phyloP scores from a whole-genome alignment of 345 rosid species.

The Chamaenerion angustifolium region DNA sequence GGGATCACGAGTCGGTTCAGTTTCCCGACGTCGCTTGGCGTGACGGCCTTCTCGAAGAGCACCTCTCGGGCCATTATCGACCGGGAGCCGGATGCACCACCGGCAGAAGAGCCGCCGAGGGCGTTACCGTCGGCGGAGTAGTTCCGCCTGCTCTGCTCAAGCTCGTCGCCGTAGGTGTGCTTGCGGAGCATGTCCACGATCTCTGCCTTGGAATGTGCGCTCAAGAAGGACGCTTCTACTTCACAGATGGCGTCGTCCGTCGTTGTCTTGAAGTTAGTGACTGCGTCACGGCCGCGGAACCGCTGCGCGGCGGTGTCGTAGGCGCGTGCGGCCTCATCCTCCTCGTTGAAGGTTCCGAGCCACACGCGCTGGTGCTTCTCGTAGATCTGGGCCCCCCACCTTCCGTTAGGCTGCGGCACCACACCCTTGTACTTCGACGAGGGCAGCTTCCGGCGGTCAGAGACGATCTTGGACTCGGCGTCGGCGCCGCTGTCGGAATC shows the following conservation, averaged over 20 bases:
- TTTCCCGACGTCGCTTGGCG: slow-evolving; percentile 95
- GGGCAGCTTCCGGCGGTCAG: slow-evolving; percentile 16
- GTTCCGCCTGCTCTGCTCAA: slow-evolving; percentile 28
- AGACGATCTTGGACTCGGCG: slow-evolving; percentile 10
- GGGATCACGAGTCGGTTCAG: slow-evolving; percentile 88
- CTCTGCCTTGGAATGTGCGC: slow-evolving; percentile 38
- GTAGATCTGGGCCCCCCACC: slow-evolving; percentile 54
- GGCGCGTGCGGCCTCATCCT: slow-evolving; percentile 42
- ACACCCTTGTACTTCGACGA: slow-evolving; percentile 38
- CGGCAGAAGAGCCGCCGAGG: not conserved
- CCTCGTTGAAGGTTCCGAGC: slow-evolving; percentile 43
- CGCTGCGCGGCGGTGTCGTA: slow-evolving; percentile 39
- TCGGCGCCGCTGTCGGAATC: slow-evolving; percentile 11
- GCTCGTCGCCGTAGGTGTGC: slow-evolving; percentile 38
- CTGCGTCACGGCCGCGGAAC: slow-evolving; percentile 43
- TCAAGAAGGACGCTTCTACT: slow-evolving; percentile 25
- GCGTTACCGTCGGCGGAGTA: not conserved
- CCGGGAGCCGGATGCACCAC: no score
- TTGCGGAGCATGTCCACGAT: slow-evolving; percentile 51
- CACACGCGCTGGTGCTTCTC: slow-evolving; percentile 51
- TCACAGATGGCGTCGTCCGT: slow-evolving; percentile 8
- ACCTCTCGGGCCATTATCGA: slow-evolving; percentile 18
- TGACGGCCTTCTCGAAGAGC: slow-evolving; percentile 77
- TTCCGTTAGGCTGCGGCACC: slow-evolving; percentile 43
- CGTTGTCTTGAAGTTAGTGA: slow-evolving; percentile 27